Percentiles rank a stretch among this genome's conserved stretches.
Conservation (phyloP, 805 yeast species). For the Yarrowia sp. region DNA sequence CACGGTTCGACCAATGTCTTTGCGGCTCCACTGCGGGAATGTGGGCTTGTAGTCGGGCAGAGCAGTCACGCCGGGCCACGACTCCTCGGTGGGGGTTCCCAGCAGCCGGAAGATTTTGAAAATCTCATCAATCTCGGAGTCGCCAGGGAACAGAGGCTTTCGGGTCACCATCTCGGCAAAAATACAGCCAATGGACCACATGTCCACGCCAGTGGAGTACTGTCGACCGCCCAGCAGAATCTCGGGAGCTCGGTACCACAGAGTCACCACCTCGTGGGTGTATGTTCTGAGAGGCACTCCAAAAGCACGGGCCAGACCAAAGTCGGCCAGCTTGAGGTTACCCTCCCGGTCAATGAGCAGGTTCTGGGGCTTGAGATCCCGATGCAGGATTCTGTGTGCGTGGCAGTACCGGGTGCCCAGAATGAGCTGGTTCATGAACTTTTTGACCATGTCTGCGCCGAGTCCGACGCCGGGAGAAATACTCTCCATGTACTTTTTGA, state of each 20-base stretch:
- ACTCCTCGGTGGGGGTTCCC: slow-evolving; percentile 91
- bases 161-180: slow-evolving; percentile 97
- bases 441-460: slow-evolving; percentile 69
- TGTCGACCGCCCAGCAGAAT: slow-evolving; percentile 93
- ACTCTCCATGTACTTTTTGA: slow-evolving; percentile 90
- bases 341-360: slow-evolving; percentile 85
- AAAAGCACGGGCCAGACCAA: slow-evolving; percentile 95
- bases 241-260: slow-evolving; percentile 98
- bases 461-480: slow-evolving; percentile 74
- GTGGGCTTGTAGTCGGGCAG: slow-evolving; percentile 92
- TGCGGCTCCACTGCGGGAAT: slow-evolving; percentile 85
- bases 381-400: slow-evolving; percentile 76
- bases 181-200: slow-evolving; percentile 98
- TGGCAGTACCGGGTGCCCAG: slow-evolving; percentile 87
- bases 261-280: slow-evolving; percentile 94
- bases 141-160: slow-evolving; percentile 94
- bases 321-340: slow-evolving; percentile 89
- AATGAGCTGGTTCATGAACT: slow-evolving; percentile 90
- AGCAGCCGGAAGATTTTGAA: slow-evolving; percentile 86
- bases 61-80: slow-evolving; percentile 91
- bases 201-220: slow-evolving; percentile 95
- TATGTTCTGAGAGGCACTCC: slow-evolving; percentile 98
- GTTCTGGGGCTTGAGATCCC: slow-evolving; percentile 92
- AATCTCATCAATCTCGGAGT: slow-evolving; percentile 95
- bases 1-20: slow-evolving; percentile 62